phyloP scores from a whole-genome alignment of 2,329 filamentous ascomycete species.

The Cladobotryum protrusum region DNA sequence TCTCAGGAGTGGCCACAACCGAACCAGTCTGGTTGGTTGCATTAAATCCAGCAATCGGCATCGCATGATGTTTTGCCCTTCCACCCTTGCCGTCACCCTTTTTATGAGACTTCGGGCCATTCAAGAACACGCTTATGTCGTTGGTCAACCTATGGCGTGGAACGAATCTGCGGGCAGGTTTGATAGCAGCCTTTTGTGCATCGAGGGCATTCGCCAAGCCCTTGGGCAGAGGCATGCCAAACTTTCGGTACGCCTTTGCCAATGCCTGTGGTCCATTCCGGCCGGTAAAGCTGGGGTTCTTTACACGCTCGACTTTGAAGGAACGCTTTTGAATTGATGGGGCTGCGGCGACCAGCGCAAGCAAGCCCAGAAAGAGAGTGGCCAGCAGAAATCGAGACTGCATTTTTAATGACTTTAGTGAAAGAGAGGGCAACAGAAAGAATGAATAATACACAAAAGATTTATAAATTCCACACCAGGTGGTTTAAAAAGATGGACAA shows the following conservation, averaged over 20 bases:
- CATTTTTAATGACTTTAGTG: constrained; percentile 9
- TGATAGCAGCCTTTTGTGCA: constrained; percentile 17
- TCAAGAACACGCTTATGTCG: no score
- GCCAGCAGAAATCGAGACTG: constrained; percentile 11
- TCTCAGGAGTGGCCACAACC: constrained; percentile 56
- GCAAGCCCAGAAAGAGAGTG: constrained; percentile 39
- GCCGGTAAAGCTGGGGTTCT: constrained; percentile 48
- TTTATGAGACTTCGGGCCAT: no score
- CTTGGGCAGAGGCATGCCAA: constrained; percentile 46
- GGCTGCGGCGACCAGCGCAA: constrained; percentile 43
- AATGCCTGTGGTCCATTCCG: constrained; percentile 56
- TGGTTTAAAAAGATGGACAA: constrained; percentile 7
- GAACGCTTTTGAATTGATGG: constrained; percentile 43
- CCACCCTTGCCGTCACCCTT: no score
- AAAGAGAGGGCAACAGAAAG: not conserved
- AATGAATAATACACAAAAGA: not conserved
- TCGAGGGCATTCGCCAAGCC: constrained; percentile 34
- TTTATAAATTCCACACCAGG: constrained; percentile 9
- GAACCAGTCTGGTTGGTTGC: constrained; percentile 35
- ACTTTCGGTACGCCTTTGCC: constrained; percentile 63
- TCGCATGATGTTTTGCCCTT: no score
- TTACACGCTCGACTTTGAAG: constrained; percentile 55
- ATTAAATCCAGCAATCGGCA: not conserved
- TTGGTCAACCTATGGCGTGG: no score
- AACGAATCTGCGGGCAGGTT: not conserved